Conservation (phyloP, 495 filamentous ascomycete genomes). For the Trichoderma reesei region DNA sequence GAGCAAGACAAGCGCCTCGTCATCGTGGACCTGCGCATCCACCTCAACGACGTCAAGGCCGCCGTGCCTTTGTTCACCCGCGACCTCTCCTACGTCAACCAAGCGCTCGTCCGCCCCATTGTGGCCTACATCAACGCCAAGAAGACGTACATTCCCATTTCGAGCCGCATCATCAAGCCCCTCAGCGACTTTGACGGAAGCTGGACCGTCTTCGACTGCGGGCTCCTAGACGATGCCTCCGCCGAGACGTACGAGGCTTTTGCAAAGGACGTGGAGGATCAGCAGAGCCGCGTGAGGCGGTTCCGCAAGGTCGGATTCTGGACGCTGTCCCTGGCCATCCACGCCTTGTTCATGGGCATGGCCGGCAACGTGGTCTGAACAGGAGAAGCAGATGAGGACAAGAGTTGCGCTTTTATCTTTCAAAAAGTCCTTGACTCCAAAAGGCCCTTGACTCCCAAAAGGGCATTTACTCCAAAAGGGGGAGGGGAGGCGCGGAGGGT, state of each 20-base stretch:
- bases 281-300: conserved; percentile 70
- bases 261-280: conserved; percentile 75
- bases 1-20: conserved; percentile 58
- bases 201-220: conserved; percentile 92
- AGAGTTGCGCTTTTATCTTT: no score
- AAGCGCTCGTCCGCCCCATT: conserved; percentile 87
- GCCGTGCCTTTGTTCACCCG: conserved; percentile 81
- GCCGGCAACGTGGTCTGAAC: conserved; percentile 62
- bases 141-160: conserved; percentile 87
- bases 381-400: no score
- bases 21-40: conserved; percentile 79
- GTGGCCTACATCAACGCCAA: conserved; percentile 98
- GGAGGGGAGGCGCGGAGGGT: not conserved
- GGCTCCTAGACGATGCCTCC: conserved; percentile 90
- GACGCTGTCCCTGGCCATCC: conserved; percentile 81
- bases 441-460: no score
- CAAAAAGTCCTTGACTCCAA: no score
- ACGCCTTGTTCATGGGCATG: conserved; percentile 93
- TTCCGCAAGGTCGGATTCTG: conserved; percentile 96
- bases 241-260: conserved; percentile 92
- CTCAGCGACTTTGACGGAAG: conserved; percentile 84
- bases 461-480: not conserved
- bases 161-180: conserved; percentile 85
- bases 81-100: conserved; percentile 90
- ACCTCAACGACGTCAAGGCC: conserved; percentile 86